These are phyloP conservation scores for Psilocybe sp. DNA, from an alignment of 768 basidiomycete species.

Conservation along the genomic window DNA sequence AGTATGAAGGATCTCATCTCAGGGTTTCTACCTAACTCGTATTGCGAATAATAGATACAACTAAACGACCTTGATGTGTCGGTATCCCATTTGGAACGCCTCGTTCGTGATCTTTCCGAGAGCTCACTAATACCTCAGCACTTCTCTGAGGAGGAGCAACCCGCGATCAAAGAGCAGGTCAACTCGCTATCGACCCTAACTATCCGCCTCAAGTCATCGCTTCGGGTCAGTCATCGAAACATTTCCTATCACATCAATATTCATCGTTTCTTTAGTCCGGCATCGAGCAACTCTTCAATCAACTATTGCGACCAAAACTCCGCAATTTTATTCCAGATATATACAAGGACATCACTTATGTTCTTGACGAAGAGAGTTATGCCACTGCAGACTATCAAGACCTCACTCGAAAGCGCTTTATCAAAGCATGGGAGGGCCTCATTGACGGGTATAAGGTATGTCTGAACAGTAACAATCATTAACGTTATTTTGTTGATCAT, in stretches of 20 bases:
- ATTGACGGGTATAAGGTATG: constrained; percentile 84
- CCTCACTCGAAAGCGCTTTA: constrained; percentile 83
- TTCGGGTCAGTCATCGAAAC: constrained; percentile 55
- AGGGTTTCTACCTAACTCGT: background rate
- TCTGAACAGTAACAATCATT: constrained; percentile 9
- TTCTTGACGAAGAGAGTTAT: constrained; percentile 88
- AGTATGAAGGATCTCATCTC: constrained; percentile 26
- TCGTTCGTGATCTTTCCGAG: constrained; percentile 62
- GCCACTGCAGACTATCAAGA: constrained; percentile 83
- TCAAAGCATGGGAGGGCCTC: constrained; percentile 82
- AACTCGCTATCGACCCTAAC: constrained; percentile 51
- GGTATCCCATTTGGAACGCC: constrained; percentile 81
- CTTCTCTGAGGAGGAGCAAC: constrained; percentile 60
- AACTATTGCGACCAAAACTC: constrained; percentile 83
- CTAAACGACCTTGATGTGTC: constrained; percentile 96
- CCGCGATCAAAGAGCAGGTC: constrained; percentile 45
- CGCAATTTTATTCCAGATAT: constrained; percentile 82
- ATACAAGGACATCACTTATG: constrained; percentile 87
- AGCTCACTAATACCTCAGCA: constrained; percentile 60
- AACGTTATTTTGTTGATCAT: constrained; percentile 4
- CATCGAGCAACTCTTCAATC: constrained; percentile 93
- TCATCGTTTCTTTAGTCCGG: constrained; percentile 50
- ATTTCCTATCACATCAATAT: background rate
- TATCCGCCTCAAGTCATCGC: constrained; percentile 64
- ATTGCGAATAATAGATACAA: constrained; percentile 53